Base-by-base conservation (phyloP, 1,284 basidiomycete genomes). In the Apiotrichum domesticum region DNA sequence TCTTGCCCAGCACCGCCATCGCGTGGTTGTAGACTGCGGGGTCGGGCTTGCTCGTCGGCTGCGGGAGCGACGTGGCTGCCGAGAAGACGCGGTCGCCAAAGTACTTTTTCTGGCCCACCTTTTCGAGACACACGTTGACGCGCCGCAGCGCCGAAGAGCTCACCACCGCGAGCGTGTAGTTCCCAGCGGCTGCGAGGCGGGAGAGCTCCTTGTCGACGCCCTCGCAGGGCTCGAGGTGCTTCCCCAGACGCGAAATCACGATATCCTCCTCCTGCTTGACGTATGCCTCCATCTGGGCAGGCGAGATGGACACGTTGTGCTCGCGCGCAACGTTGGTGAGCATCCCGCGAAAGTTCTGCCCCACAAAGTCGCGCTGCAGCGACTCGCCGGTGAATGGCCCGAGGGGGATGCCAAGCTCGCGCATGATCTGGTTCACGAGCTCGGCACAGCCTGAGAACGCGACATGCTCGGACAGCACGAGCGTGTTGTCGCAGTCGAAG, bases 401-500 rank as follows among this genome's bases (percentile, higher is more conserved):
- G 14, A 49, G 42, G 21, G 32, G n/a, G 6, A 58, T 35, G 29
- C 13, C 5, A 37, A 62, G 56, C 4, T 37, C n/a, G 4, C 35
- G 29, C 4, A 64, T 41, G 43, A 67, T 63, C 8, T 45, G 40
- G 55, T 63, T 66, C 43, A 63, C 55, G 7, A 67, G 58, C 10
- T 62, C 59, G 9, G 66, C 63, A 46, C 66, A 66, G 10, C 61
- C 59, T 7, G 46, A 58, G n/a, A 66, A 67, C 4, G 66, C 64
- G 6, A 67, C 59, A 29, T 63, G 56, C 40, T 67, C 66, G 6
- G 63, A 64, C 2, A 63, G 56, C 2, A 67, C 66, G n/a, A 67
- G 62, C 32, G 66, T 67, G 57, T 67, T 67, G 55, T 67, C 66
- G 59, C 66, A 67, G 57, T 67, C 66, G 48, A 67, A 61, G 37